Evolutionary conservation across 257 asterid genomes (phyloP).

Genomic region (Craterostigma plantagineum): DNA sequence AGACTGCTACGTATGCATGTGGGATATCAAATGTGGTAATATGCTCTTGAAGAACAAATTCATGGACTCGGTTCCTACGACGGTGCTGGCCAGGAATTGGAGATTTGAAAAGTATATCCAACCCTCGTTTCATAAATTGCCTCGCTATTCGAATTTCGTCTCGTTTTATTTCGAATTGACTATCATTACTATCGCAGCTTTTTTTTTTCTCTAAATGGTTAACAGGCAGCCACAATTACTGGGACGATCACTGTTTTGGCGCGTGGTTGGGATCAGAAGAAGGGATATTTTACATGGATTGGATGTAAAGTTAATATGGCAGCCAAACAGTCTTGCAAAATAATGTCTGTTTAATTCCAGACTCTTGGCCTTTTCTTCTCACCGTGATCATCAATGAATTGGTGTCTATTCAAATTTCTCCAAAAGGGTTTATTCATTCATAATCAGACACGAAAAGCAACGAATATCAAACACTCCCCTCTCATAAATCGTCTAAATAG

Average conservation of each 20-base stretch:
- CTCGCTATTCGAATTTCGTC: neutral
- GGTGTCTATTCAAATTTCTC: too few relatives aligned
- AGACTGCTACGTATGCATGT: conserved; percentile 62
- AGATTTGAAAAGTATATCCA: too few relatives aligned
- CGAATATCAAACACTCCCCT: too few relatives aligned
- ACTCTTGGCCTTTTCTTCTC: too few relatives aligned
- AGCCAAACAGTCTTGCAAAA: too few relatives aligned
- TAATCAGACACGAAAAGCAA: too few relatives aligned
- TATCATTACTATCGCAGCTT: conserved; percentile 6
- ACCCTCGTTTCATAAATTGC: neutral
- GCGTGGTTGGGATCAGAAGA: conserved; percentile 21
- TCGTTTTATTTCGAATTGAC: neutral
- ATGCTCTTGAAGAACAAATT: conserved; percentile 47
- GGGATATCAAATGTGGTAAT: conserved; percentile 82
- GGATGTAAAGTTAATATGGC: too few relatives aligned
- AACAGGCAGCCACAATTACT: conserved; percentile 15
- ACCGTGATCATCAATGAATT: too few relatives aligned
- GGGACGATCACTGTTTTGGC: conserved; percentile 25
- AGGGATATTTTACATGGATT: conserved; percentile 50
- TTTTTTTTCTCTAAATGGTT: too few relatives aligned
- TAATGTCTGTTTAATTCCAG: too few relatives aligned
- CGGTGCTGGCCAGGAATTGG: conserved; percentile 57
- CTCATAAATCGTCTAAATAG: too few relatives aligned
- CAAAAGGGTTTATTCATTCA: too few relatives aligned
- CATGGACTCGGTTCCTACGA: conserved; percentile 46